phyloP scores from a whole-genome alignment of 768 basidiomycete genomes.

The Mycena vitilis region DNA sequence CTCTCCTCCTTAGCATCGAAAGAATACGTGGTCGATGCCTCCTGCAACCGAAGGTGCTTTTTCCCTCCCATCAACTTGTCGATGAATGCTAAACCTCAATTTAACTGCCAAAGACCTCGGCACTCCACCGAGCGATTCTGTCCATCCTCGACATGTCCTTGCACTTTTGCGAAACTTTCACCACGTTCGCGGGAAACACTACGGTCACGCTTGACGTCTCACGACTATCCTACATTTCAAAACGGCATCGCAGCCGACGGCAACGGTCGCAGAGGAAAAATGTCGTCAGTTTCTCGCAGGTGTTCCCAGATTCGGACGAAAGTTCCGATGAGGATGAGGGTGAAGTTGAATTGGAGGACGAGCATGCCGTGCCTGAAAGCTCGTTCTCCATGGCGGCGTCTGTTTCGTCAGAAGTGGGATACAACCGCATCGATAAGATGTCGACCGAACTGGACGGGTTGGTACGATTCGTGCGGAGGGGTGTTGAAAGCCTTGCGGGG shows the following conservation, averaged over 20 bases:
- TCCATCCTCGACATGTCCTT: slow-evolving; percentile 81
- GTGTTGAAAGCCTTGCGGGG: slow-evolving; percentile 75
- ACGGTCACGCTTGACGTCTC: slow-evolving; percentile 69
- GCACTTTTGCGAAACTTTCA: slow-evolving; percentile 74
- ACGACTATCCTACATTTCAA: slow-evolving; percentile 62
- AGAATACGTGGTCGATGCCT: slow-evolving; percentile 73
- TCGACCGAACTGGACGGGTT: slow-evolving; percentile 76
- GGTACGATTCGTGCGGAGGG: slow-evolving; percentile 75
- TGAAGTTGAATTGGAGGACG: slow-evolving; percentile 42
- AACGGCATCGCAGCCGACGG: slow-evolving; percentile 72
- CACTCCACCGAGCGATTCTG: slow-evolving; percentile 73
- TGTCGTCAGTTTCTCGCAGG: slow-evolving; percentile 69
- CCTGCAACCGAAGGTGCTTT: slow-evolving; percentile 66
- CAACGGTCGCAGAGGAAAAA: slow-evolving; percentile 65
- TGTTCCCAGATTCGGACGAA: slow-evolving; percentile 39
- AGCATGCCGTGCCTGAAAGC: slow-evolving; percentile 44
- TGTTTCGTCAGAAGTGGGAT: slow-evolving; percentile 57
- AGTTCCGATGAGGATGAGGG: slow-evolving; percentile 63
- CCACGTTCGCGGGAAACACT: slow-evolving; percentile 68
- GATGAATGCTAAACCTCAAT: neutral
- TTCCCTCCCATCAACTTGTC: neutral
- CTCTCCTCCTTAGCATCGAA: slow-evolving; percentile 58
- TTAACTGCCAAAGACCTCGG: slow-evolving; percentile 62
- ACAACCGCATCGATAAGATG: slow-evolving; percentile 69
- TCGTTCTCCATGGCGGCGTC: slow-evolving; percentile 57